Conservation (phyloP, 176 grass and related monocot species). For the Musa beccarii region DNA sequence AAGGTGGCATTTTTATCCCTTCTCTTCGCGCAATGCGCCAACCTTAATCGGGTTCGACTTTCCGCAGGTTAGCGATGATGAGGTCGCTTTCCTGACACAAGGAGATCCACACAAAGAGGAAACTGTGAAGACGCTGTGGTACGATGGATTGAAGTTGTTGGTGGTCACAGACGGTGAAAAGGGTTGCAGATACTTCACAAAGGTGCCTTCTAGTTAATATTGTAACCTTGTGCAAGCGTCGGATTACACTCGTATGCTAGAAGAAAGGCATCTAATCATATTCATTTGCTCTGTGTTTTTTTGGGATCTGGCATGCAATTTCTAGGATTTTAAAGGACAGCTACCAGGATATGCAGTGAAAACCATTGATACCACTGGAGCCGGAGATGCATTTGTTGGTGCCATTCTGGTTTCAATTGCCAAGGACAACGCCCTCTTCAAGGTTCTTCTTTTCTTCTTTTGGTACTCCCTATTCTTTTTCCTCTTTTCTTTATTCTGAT, state of each 20-base stretch:
- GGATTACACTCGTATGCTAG: not conserved
- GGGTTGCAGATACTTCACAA: slow-evolving; percentile 86
- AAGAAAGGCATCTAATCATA: not conserved
- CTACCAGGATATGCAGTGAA: slow-evolving; percentile 54
- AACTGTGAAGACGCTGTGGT: slow-evolving; percentile 71
- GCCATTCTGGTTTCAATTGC: slow-evolving; percentile 60
- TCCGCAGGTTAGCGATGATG: slow-evolving; percentile 63
- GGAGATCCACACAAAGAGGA: slow-evolving; percentile 50
- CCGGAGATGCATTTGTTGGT: slow-evolving; percentile 84
- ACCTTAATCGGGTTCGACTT: not conserved
- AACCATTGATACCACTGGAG: slow-evolving; percentile 76
- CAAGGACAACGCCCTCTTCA: slow-evolving; percentile 56
- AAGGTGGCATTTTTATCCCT: slow-evolving; percentile 28
- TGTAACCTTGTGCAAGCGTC: not conserved
- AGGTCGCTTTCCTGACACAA: slow-evolving; percentile 73
- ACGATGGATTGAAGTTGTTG: slow-evolving; percentile 74
- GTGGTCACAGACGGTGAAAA: slow-evolving; percentile 88
- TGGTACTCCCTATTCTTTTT: not conserved
- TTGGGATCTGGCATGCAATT: not conserved
- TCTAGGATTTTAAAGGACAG: slow-evolving; percentile 67
- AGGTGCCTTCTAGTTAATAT: slow-evolving; percentile 21
- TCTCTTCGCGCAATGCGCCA: not conserved
- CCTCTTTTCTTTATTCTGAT: not conserved
- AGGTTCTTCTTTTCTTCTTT: slow-evolving; percentile 23
- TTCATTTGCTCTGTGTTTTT: not conserved